Evolutionary conservation across 1,284 basidiomycete species (phyloP).

Genomic region (Cystobasidium slooffiae): DNA sequence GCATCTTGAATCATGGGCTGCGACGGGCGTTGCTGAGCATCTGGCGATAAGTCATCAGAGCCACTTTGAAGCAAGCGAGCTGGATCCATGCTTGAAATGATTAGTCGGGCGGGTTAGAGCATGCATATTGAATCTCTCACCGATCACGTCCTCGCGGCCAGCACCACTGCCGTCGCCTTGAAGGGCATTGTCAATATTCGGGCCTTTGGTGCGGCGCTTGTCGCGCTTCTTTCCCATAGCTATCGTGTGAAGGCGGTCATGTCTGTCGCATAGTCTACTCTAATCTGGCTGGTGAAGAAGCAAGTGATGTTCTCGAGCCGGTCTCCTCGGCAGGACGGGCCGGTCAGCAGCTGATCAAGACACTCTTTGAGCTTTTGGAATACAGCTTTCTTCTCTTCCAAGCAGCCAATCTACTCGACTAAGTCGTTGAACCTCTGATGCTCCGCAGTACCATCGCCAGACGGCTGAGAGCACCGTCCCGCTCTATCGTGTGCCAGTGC

Average conservation of each 20-base stretch:
- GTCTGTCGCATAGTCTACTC: background rate
- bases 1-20: constrained; percentile 24
- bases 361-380: background rate
- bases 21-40: background rate
- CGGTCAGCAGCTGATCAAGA: background rate
- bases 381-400: background rate
- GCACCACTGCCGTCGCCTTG: background rate
- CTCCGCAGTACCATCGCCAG: background rate
- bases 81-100: constrained; percentile 6
- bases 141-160: constrained; percentile 30
- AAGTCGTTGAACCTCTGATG: background rate
- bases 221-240: constrained; percentile 3
- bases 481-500: constrained; percentile 1
- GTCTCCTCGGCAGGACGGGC: background rate
- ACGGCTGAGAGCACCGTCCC: constrained; percentile 12
- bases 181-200: background rate
- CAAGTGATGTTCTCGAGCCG: background rate
- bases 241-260: background rate
- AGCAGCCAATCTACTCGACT: background rate
- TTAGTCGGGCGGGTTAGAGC: background rate
- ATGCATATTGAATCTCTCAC: background rate
- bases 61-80: background rate
- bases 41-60: background rate
- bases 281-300: background rate
- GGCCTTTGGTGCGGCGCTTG: background rate